Base-by-base conservation (phyloP, 495 filamentous ascomycete species). In the Penicillium daleae region DNA sequence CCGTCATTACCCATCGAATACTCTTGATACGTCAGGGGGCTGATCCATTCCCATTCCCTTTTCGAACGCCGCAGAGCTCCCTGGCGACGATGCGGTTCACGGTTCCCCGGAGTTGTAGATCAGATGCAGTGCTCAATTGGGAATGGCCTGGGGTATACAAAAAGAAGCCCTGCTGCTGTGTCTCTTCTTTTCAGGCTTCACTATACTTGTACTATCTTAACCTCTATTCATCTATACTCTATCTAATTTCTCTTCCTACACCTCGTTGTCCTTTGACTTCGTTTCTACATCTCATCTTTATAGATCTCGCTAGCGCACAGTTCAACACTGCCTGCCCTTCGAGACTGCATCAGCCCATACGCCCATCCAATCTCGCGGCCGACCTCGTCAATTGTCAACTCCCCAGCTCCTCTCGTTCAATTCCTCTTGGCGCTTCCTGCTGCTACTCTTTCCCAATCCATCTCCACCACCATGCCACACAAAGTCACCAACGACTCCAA, bases 401-500 rank as follows among this genome's bases (percentile, higher is more conserved):
- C 6, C n/a, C 46, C 22, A 50, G 6, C 21, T 50, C 46, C 22
- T 29, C 46, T 12, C 46, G 29, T 29, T 21, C 42, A 24, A 21
- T 22, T 21, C 42, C 1, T 12, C 42, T 46, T 12, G 42, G 21
- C 46, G 27, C 46, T 50, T 13, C 2, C 29, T 31, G 3, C 24
- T 21, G 17, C 13, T 48, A 12, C 21, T 50, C 42, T 42, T 61
- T 44, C 24, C 52, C 40, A 52, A 59, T 29, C 46, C 22, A 37
- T 53, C 44, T 59, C 15, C 29, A 42, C 17, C 56, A 69, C 9
- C 60, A 81, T 80, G 77, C 77, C 77, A 61, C 74, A 74, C 73
- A 81, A 80, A 69, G 69, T 76, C 61, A 66, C 64, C 67, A 78
- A 75, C 74, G 73, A 79, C 58, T 81, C 79, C 59, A 78, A 77